Base-by-base conservation (phyloP, 2,329 filamentous ascomycete species). In the Neonectria magnoliae region DNA sequence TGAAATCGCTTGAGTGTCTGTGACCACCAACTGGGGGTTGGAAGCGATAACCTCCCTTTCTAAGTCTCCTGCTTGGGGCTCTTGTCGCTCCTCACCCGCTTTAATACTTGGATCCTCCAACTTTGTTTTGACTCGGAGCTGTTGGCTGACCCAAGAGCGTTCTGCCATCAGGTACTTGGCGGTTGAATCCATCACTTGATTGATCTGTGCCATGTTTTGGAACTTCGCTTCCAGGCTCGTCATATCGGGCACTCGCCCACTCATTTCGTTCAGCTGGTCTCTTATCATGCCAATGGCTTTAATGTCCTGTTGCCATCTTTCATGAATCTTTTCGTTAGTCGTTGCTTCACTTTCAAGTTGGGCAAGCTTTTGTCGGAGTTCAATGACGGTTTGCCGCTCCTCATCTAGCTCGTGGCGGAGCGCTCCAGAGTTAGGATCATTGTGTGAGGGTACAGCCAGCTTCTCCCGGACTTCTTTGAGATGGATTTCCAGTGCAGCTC, bases 281-380 rank as follows among this genome's bases (percentile, higher is more conserved):
- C 71, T 74, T 36, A 77, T 41, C 2, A 54, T 45, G 22, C 73
- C 71, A 6, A 79, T 70, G 6, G 67, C 62, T 45, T 70, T 33
- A n/a, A 77, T 71, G 27, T 78, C 76, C 22, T 69, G 68, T 18
- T 57, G 63, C 73, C 76, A 78, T 54, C 68, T 70, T 8, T 70
- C 59, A 7, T 66, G 70, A 16, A 78, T 66, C 18, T 67, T 48
- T 16, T 65, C 53, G 7, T 62, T 69, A 16, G 62, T 60, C 20
- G 64, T 60, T 4, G 69, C 65, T 51, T 74, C 65, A 11, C 52
- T 38, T 48, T 78, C 70, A 16, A 76, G 60, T 2, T 55, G 57
- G 11, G 47, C 27, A 31, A 78, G 57, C 42, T 70, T 71, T 29
- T 71, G 16, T 29, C 66, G 57, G 20, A 77, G 66, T 11, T 45